Percentiles rank a stretch among this genome's conserved stretches.
phyloP scores from a whole-genome alignment of 192 early-diverging fungal genomes.

The Linnemannia schmuckeri region DNA sequence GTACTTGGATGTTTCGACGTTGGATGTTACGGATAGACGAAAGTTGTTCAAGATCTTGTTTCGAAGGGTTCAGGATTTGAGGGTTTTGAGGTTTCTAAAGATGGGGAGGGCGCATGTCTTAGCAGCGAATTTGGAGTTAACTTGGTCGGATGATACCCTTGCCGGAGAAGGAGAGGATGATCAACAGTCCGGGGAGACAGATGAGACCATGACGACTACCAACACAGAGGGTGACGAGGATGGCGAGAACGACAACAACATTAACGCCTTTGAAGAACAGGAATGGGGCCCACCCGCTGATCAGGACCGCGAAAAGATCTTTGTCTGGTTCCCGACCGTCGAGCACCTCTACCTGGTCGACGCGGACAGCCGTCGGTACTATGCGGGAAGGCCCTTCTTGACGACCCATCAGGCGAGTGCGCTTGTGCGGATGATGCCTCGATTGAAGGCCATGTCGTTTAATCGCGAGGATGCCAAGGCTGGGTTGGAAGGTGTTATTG shows the following conservation, averaged over 20 bases:
- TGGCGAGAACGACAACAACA: neutral
- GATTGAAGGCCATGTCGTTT: slow-evolving; percentile 22
- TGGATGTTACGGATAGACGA: slow-evolving; percentile 8
- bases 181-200: neutral
- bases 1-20: slow-evolving; percentile 18
- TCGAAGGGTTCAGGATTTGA: slow-evolving; percentile 5
- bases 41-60: slow-evolving; percentile 14
- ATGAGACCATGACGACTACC: neutral
- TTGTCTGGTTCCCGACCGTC: slow-evolving; percentile 22
- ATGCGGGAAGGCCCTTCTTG: neutral
- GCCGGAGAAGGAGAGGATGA: neutral
- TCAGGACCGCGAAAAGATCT: slow-evolving; percentile 14
- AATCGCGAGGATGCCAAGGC: neutral
- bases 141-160: slow-evolving; percentile 10
- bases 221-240: neutral
- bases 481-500: neutral
- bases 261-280: neutral
- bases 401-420: slow-evolving; percentile 15
- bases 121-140: slow-evolving; percentile 16
- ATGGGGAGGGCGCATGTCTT: slow-evolving; percentile 5
- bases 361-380: neutral
- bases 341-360: slow-evolving; percentile 19
- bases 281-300: too few relatives aligned
- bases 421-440: slow-evolving; percentile 25
- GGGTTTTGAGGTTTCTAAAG: slow-evolving; percentile 10